Evolutionary conservation across 176 grass and related monocot species (phyloP).

Genomic region (Lolium multiflorum): DNA sequence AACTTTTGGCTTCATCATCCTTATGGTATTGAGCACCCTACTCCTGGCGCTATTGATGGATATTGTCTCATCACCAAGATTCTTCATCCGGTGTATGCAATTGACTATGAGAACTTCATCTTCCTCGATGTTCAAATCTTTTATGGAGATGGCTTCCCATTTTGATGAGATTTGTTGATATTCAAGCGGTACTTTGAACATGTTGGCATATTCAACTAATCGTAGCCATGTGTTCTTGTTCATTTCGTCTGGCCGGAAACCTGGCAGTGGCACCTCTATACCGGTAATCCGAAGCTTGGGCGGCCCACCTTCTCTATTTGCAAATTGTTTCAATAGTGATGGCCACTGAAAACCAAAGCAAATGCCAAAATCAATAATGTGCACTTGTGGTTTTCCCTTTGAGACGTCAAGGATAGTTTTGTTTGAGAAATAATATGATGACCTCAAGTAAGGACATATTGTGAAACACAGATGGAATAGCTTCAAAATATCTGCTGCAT

Average conservation of each 20-base stretch:
- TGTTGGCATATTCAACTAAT: conserved; percentile 64
- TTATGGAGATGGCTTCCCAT: conserved; percentile 52
- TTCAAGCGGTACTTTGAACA: conserved; percentile 66
- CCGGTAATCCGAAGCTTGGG: conserved; percentile 69
- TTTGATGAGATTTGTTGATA: conserved; percentile 59
- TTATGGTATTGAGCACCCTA: conserved; percentile 47
- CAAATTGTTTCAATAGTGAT: conserved; percentile 58
- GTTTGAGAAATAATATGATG: conserved; percentile 56
- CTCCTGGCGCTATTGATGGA: conserved; percentile 32
- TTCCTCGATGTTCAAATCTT: conserved; percentile 41
- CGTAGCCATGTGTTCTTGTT: conserved; percentile 44
- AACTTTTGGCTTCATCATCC: conserved; percentile 36
- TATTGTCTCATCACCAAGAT: conserved; percentile 48
- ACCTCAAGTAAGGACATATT: conserved; percentile 50
- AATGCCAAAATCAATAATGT: conserved; percentile 83
- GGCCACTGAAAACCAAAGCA: conserved; percentile 81
- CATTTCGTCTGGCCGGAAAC: conserved; percentile 53
- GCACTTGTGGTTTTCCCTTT: conserved; percentile 48
- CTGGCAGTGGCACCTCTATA: conserved; percentile 58
- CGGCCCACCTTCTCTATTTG: conserved; percentile 44
- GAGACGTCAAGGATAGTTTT: conserved; percentile 58
- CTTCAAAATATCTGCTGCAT: conserved; percentile 39
- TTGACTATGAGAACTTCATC: conserved; percentile 48
- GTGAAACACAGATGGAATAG: conserved; percentile 35
- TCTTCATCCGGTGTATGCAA: conserved; percentile 37